Evolutionary conservation across 345 rosid species (phyloP), one percentile per base, ranked within the genome.

Genomic region (Hibiscus tridactylites): DNA sequence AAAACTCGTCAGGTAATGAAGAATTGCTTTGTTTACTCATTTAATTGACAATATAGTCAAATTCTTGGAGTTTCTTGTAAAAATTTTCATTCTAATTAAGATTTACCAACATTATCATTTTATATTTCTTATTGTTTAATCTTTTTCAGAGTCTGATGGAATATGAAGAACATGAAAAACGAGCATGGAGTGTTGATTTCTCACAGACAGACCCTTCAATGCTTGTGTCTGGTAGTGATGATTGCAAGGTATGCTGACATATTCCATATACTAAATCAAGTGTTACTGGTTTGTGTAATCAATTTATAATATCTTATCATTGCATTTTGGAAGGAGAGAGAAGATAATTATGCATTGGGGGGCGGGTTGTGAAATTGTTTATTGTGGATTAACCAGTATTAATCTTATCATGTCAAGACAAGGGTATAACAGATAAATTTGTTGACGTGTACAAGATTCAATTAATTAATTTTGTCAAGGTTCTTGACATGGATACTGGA

Each of bases 131-230:
- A 24, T 29, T 35, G 19, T 58, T 61, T 57, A 42, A 42, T 53
- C 10, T 4, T 35, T 71, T 70, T 42, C 70, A 95, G 97, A 86
- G 91, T 85, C 85, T 95, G 69, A 89, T 92, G 99, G 96, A 92
- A 82, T 95, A 92, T 76, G 99, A 95, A 83, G 99, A 95, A 82
- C 99, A 95, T 77, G 97, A 92, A 75, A 95, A 92, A 75, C 97
- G 98, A 50, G 99, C 97, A 53, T 95, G 99, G 99, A 92, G 99
- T 82, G 99, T 95, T 78, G 99, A 95, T 79, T 95, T 92, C 81
- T 95, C 98, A 59, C 80, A 82, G 67, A 88, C 92, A 9, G 99
- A 95, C 66, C 97, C 98, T 9, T 85, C 98, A 4, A 88, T 90
- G 97, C 99, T 95, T 63, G 96, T 95, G 37, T 95, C 99, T 84